A percentile compares a stretch with the other conserved stretches of the same genome.
These are phyloP conservation scores for Camelina hispida DNA, from an alignment of 345 rosid species.

Conservation along the genomic window DNA sequence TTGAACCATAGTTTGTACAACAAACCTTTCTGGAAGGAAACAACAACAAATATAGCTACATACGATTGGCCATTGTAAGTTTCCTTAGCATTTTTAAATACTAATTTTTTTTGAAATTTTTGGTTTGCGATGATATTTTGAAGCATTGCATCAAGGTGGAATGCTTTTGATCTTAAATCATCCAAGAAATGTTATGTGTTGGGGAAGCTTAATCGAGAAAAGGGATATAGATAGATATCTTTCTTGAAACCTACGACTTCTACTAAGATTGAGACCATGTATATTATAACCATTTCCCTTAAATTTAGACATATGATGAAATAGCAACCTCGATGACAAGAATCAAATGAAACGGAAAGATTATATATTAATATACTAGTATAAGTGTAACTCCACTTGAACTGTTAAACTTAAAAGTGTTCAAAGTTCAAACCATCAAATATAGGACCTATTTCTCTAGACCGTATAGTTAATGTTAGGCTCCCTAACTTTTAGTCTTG, in stretches of 20 bases:
- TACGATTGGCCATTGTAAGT: slow-evolving; percentile 4
- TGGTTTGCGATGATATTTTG: slow-evolving; percentile 17
- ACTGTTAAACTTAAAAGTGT: slow-evolving; percentile 15
- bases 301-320: slow-evolving; percentile 1
- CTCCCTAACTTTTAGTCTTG: slow-evolving; percentile 36
- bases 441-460: slow-evolving; percentile 33
- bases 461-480: slow-evolving; percentile 32
- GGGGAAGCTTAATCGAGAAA: slow-evolving; percentile 25
- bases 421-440: slow-evolving; percentile 24
- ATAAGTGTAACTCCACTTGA: not conserved
- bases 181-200: slow-evolving; percentile 29
- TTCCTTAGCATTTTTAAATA: not conserved
- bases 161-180: slow-evolving; percentile 23
- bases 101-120: not conserved
- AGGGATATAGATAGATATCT: slow-evolving; percentile 4
- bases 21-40: not conserved
- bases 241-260: slow-evolving; percentile 34
- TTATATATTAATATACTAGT: slow-evolving; percentile 2
- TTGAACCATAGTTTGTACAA: not conserved
- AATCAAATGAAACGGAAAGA: slow-evolving; percentile 11
- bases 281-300: not conserved
- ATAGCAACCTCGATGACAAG: slow-evolving; percentile 23
- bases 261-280: slow-evolving; percentile 25
- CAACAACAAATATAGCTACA: not conserved
- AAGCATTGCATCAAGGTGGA: slow-evolving; percentile 6